Conservation (phyloP, 2,329 filamentous ascomycete species). For the Dothideomycetes sp. region DNA sequence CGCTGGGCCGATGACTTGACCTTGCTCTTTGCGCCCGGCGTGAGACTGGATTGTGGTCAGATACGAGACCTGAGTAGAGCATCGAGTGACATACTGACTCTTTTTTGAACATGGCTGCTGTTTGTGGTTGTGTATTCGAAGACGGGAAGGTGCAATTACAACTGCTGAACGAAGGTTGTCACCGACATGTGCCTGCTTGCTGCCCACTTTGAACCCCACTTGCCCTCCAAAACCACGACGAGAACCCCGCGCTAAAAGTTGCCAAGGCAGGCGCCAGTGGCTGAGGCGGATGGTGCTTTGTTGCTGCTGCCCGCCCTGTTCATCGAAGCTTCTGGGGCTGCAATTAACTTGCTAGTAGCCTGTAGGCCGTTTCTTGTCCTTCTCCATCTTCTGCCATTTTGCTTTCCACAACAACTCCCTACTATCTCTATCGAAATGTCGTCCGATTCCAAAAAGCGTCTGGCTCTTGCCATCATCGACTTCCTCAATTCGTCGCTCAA, state of each 20-base stretch:
- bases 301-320: conserved; percentile 8
- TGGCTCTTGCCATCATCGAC: conserved; percentile 94
- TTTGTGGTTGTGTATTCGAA: not conserved
- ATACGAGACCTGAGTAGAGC: not conserved
- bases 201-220: too few relatives aligned
- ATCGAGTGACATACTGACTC: conserved; percentile 49
- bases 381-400: not conserved
- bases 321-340: conserved; percentile 8
- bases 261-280: conserved; percentile 10
- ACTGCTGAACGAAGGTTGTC: too few relatives aligned
- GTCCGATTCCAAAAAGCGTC: conserved; percentile 61
- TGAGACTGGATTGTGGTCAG: conserved; percentile 47
- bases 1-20: conserved; percentile 96
- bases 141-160: not conserved
- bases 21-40: conserved; percentile 76
- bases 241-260: conserved; percentile 12
- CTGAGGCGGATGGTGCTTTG: too few relatives aligned
- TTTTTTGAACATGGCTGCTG: conserved; percentile 76
- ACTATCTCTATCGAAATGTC: conserved; percentile 1
- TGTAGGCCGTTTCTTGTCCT: not conserved
- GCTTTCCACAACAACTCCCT: not conserved
- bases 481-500: conserved; percentile 77
- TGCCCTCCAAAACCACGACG: too few relatives aligned
- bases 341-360: not conserved
- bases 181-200: conserved; percentile 2